Evolutionary conservation across 2,329 filamentous ascomycete genomes (phyloP).

Genomic region (Xylariaceae sp.): DNA sequence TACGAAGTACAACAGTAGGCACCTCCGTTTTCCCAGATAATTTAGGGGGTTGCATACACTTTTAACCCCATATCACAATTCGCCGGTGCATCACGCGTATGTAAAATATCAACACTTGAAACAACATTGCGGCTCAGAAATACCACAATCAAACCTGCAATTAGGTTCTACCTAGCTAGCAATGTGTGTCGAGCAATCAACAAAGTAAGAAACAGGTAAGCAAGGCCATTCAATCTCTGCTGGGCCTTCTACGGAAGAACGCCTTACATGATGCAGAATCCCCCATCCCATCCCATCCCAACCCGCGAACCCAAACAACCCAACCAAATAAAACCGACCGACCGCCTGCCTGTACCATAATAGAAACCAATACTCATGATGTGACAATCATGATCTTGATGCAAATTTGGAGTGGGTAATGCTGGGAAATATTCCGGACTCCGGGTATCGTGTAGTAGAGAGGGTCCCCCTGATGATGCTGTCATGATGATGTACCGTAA

Average conservation of each 20-base stretch:
- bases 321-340: slow-evolving; percentile 12
- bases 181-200: neutral
- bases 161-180: neutral
- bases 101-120: too few relatives aligned
- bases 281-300: neutral
- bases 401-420: slow-evolving; percentile 31
- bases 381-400: slow-evolving; percentile 8
- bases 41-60: neutral
- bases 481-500: slow-evolving; percentile 26
- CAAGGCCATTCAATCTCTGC: slow-evolving; percentile 22
- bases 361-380: slow-evolving; percentile 11
- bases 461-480: slow-evolving; percentile 32
- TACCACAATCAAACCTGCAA: neutral
- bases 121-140: neutral
- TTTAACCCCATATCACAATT: too few relatives aligned
- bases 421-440: slow-evolving; percentile 26
- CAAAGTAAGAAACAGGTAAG: slow-evolving; percentile 6
- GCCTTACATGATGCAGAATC: slow-evolving; percentile 30
- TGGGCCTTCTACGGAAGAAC: slow-evolving; percentile 23
- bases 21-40: neutral
- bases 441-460: slow-evolving; percentile 32
- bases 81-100: too few relatives aligned
- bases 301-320: slow-evolving; percentile 15
- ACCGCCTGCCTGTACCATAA: slow-evolving; percentile 11
- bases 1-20: too few relatives aligned